Percentiles rank a stretch among this genome's conserved stretches.
Evolutionary conservation across 2,329 filamentous ascomycete species (phyloP).

Genomic region (Fusarium verrucosum): DNA sequence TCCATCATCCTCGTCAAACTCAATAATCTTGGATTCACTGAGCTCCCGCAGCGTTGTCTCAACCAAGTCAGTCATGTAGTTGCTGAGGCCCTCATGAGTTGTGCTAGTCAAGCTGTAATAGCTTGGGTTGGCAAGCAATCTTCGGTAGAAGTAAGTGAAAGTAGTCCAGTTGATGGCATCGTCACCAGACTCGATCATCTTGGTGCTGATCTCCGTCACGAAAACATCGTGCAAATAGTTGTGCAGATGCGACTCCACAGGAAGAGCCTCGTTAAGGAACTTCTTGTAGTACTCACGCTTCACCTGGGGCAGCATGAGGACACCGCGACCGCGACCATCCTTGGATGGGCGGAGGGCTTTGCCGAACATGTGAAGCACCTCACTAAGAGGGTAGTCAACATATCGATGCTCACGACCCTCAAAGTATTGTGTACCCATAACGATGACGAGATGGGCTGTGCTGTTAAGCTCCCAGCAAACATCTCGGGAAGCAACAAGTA

Average conservation of each 20-base stretch:
- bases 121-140: conserved; percentile 92
- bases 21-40: conserved; percentile 92
- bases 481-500: conserved; percentile 79
- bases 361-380: conserved; percentile 97
- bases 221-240: conserved; percentile 95
- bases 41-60: conserved; percentile 92
- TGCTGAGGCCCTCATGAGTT: conserved; percentile 91
- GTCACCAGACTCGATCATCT: conserved; percentile 93
- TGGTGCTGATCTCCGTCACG: conserved; percentile 95
- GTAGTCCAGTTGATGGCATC: conserved; percentile 99
- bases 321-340: conserved; percentile 84
- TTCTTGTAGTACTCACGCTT: conserved; percentile 99
- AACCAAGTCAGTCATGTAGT: conserved; percentile 92
- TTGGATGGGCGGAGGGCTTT: conserved; percentile 82
- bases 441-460: conserved; percentile 87
- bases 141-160: conserved; percentile 97
- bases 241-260: conserved; percentile 93
- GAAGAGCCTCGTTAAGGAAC: conserved; percentile 94
- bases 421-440: conserved; percentile 98
- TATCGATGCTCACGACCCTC: conserved; percentile 97
- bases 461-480: conserved; percentile 95
- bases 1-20: conserved; percentile 94
- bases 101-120: conserved; percentile 92
- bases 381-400: conserved; percentile 92
- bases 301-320: conserved; percentile 94